phyloP scores from a whole-genome alignment of 1,284 basidiomycete genomes.

The Apiotrichum domesticum region DNA sequence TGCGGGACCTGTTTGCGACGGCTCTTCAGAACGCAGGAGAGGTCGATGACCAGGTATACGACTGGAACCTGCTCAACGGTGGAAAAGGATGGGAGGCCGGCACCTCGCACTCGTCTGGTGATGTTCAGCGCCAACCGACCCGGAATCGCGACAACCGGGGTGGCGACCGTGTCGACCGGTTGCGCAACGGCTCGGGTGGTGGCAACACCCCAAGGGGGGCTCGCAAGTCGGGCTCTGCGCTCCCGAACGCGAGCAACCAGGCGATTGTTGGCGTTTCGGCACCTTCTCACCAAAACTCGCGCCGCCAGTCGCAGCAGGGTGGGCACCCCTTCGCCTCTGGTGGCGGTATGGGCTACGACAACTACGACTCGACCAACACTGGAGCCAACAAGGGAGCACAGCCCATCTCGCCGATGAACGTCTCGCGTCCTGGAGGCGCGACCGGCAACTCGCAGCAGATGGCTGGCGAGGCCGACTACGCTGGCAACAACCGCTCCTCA shows the following conservation, averaged over 20 bases:
- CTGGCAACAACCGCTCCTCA: conserved; percentile 26
- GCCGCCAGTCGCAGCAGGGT: conserved; percentile 41
- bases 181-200: conserved; percentile 39
- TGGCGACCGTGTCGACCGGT: conserved; percentile 47
- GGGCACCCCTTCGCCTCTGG: conserved; percentile 44
- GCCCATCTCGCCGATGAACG: conserved; percentile 40
- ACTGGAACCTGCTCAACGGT: conserved; percentile 83
- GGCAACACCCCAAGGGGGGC: conserved; percentile 23
- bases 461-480: conserved; percentile 39
- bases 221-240: conserved; percentile 40
- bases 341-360: conserved; percentile 12
- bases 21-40: conserved; percentile 84
- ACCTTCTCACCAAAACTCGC: conserved; percentile 36
- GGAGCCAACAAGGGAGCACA: conserved; percentile 16
- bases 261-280: conserved; percentile 45
- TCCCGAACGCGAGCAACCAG: conserved; percentile 46
- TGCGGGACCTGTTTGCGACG: conserved; percentile 85
- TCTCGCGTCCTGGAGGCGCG: conserved; percentile 27
- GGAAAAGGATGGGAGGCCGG: conserved; percentile 93
- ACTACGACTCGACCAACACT: conserved; percentile 36
- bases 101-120: conserved; percentile 27
- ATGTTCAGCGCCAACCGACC: conserved; percentile 35
- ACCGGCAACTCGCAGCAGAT: conserved; percentile 38
- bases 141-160: conserved; percentile 32
- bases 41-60: conserved; percentile 79